phyloP scores from a whole-genome alignment of 805 yeast species.

The Huiozyma sinensis region DNA sequence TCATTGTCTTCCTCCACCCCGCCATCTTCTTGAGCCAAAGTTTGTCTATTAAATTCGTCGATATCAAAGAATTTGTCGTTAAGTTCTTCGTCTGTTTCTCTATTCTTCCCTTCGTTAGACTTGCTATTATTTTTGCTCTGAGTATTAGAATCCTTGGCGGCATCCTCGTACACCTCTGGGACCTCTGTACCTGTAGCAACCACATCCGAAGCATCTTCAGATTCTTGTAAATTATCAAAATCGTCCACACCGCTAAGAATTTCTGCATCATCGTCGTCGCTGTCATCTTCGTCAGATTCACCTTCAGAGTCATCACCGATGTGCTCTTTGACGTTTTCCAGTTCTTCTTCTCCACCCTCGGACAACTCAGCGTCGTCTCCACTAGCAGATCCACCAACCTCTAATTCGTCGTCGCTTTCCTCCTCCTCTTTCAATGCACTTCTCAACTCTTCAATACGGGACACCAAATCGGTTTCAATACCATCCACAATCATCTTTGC shows the following conservation, averaged over 20 bases:
- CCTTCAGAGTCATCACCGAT: constrained; percentile 5
- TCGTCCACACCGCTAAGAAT: constrained; percentile 19
- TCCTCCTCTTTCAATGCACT: constrained; percentile 11
- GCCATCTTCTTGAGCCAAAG: constrained; percentile 49
- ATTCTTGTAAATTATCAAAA: constrained; percentile 16
- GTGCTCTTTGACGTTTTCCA: no score
- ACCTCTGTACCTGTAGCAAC: constrained; percentile 1
- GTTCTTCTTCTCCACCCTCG: constrained; percentile 7
- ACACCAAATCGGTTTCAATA: constrained; percentile 54
- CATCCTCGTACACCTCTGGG: not conserved
- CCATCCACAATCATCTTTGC: constrained; percentile 75
- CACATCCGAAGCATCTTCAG: constrained; percentile 7
- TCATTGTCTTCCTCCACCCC: constrained; percentile 38
- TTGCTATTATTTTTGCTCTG: constrained; percentile 20
- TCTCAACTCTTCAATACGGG: constrained; percentile 43
- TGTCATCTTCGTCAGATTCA: constrained; percentile 17
- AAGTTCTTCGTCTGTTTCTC: constrained; percentile 33
- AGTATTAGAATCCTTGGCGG: not conserved
- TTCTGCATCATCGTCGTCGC: constrained; percentile 16
- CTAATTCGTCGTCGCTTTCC: constrained; percentile 1
- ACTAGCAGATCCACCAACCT: constrained; percentile 10
- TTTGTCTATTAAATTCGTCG: constrained; percentile 71
- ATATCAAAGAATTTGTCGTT: constrained; percentile 80
- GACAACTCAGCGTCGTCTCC: constrained; percentile 7
- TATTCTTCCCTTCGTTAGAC: constrained; percentile 23